Evolutionary conservation across 441 rosid species (phyloP).

Genomic region (Lepidium campestre): DNA sequence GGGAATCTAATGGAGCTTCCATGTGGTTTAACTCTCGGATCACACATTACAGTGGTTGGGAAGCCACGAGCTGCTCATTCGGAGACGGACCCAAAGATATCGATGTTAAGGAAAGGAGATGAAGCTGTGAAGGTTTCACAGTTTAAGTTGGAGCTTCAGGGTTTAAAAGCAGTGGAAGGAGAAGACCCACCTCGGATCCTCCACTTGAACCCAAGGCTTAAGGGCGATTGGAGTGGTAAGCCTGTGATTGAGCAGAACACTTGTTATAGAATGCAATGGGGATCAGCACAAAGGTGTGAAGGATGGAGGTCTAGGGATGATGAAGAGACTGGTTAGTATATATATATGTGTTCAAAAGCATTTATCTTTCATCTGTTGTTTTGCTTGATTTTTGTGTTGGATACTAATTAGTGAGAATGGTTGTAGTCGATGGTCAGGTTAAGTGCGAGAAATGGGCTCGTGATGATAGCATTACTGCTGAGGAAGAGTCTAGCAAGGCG

Average conservation of each 20-base stretch:
- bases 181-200: constrained; percentile 96
- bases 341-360: not conserved
- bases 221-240: constrained; percentile 89
- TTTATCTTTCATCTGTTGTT: not conserved
- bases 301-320: constrained; percentile 82
- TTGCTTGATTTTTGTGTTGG: not conserved
- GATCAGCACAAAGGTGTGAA: constrained; percentile 74
- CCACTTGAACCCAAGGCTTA: constrained; percentile 90
- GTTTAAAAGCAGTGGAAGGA: constrained; percentile 80
- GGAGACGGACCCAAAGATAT: constrained; percentile 58
- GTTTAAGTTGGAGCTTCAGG: constrained; percentile 88
- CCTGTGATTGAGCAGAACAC: constrained; percentile 98
- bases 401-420: not conserved
- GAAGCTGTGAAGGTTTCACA: constrained; percentile 65
- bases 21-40: constrained; percentile 81
- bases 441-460: constrained; percentile 96
- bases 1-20: constrained; percentile 62
- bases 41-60: constrained; percentile 80
- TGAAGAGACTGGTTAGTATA: constrained; percentile 72
- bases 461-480: constrained; percentile 51
- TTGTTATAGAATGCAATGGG: constrained; percentile 98
- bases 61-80: constrained; percentile 69
- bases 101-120: constrained; percentile 39
- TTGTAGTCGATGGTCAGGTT: constrained; percentile 74
- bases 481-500: constrained; percentile 59